Percentiles rank a stretch among this genome's conserved stretches.
phyloP scores from a whole-genome alignment of 1,284 basidiomycete species.

The Malassezia brasiliensis region DNA sequence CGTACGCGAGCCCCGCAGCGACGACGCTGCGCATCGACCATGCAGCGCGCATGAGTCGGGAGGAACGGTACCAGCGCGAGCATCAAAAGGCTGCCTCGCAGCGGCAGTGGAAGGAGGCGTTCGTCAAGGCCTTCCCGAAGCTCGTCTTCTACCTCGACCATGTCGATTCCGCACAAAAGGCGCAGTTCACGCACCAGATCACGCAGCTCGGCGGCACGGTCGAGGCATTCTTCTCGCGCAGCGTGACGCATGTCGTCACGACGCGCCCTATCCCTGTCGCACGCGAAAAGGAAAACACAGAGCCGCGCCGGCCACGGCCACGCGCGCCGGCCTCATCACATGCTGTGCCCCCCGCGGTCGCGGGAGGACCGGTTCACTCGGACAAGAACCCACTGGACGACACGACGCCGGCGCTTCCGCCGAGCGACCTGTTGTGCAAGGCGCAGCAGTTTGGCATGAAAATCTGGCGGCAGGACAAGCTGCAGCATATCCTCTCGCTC shows the following conservation, averaged over 20 bases:
- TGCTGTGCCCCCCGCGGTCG: slow-evolving; percentile 1
- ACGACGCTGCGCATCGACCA: slow-evolving; percentile 33
- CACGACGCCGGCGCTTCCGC: slow-evolving; percentile 36
- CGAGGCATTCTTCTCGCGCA: slow-evolving; percentile 44
- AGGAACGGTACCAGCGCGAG: slow-evolving; percentile 30
- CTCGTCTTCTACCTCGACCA: slow-evolving; percentile 45
- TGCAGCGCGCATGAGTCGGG: slow-evolving; percentile 23
- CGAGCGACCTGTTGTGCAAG: slow-evolving; percentile 60
- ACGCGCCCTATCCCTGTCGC: slow-evolving; percentile 25
- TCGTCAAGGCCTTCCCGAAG: slow-evolving; percentile 32
- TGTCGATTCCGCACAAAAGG: slow-evolving; percentile 26
- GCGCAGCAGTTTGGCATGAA: slow-evolving; percentile 72
- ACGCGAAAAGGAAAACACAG: slow-evolving; percentile 1
- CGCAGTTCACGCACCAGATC: slow-evolving; percentile 23
- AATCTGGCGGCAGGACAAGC: slow-evolving; percentile 64
- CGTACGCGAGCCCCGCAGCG: slow-evolving; percentile 1
- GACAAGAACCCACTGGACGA: slow-evolving; percentile 46
- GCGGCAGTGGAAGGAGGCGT: slow-evolving; percentile 30
- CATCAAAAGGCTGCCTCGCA: slow-evolving; percentile 23
- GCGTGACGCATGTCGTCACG: slow-evolving; percentile 43
- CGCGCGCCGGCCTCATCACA: neutral
- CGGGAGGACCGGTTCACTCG: slow-evolving; percentile 22
- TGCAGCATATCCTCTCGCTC: slow-evolving; percentile 13
- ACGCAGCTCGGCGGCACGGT: slow-evolving; percentile 34
- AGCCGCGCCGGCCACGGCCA: neutral